phyloP scores from a whole-genome alignment of 306 rosid species.

The Casuarina glauca region DNA sequence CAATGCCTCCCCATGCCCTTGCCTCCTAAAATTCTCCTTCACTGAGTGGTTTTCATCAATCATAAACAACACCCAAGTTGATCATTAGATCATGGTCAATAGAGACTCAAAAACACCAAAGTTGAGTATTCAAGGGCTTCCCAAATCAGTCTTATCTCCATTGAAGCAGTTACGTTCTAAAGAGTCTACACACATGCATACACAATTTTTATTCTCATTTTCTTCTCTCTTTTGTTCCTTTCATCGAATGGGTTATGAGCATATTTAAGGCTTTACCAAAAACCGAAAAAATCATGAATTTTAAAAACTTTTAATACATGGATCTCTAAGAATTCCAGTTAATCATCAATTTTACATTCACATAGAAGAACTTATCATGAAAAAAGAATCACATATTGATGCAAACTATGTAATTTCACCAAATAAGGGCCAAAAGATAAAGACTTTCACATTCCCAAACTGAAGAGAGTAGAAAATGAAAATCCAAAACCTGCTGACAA shows the following conservation, averaged over 20 bases:
- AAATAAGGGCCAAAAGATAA: background rate
- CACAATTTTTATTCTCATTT: slow-evolving; percentile 5
- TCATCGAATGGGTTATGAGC: slow-evolving; percentile 53
- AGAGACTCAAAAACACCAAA: background rate
- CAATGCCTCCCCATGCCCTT: slow-evolving; percentile 76
- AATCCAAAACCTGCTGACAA: no score
- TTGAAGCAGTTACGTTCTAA: background rate
- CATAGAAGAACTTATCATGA: background rate
- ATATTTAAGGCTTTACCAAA: background rate
- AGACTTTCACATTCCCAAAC: background rate
- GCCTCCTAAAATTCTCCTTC: slow-evolving; percentile 74
- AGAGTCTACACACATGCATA: background rate
- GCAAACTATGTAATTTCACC: background rate
- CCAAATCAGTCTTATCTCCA: background rate
- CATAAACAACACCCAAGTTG: slow-evolving; percentile 9
- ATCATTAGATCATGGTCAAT: background rate
- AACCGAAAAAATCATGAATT: background rate
- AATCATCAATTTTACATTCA: slow-evolving; percentile 1
- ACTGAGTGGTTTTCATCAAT: slow-evolving; percentile 35
- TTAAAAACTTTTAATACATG: background rate
- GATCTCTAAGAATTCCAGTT: background rate
- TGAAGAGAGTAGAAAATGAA: no score
- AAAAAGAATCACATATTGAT: background rate
- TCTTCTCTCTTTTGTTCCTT: slow-evolving; percentile 13
- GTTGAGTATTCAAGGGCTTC: background rate